Evolutionary conservation across 2,329 filamentous ascomycete species (phyloP), one percentile per base, ranked within the genome.

Genomic region (Trichoderma asperellum): DNA sequence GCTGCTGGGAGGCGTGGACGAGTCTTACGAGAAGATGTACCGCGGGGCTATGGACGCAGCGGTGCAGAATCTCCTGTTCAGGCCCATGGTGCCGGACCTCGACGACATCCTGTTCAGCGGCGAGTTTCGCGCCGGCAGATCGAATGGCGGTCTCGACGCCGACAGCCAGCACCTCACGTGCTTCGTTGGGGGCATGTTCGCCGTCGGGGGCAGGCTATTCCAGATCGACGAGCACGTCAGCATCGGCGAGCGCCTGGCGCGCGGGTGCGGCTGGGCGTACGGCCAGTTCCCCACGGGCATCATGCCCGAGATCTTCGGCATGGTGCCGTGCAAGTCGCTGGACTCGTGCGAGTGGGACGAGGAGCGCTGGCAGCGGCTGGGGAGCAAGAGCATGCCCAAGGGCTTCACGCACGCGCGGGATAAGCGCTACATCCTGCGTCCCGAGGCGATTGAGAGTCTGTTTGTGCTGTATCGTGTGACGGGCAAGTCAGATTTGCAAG

Each of bases 391-490:
- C 5, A 71, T 85, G 2, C 79, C 80, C 4, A 84, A 85, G 8
- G 92, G 92, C 0, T 93, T 92, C 77, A 89, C 84, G 60, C 86
- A 88, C 72, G 80, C 80, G 11, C 83, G 79, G 0, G 84, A 87
- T 64, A 76, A 84, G 0, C 80, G 82, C 4, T 87, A 87, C 68
- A 77, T 84, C 12, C 78, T 87, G 24, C 77, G 85, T 0, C 83
- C 84, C 0, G 92, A 95, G 79, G 92, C 92, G 2, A 93, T 95
- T 66, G 92, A 95, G 81, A 91, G 89, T 16, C 87, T 96, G 5
- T 95, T 93, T 78, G 87, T 93, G 76, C 87, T 95, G 83, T 93
- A 91, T 77, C 87, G 85, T 21, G 80, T 86, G 60, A 87, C 85
- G 0, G 85, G 83, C 1, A 77, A 83, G 47, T 60, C 77, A 2